A percentile compares a stretch with the other conserved stretches of the same genome.
Evolutionary conservation across 129 eudicot genomes (phyloP).

Genomic region (Artemisia tridentata): DNA sequence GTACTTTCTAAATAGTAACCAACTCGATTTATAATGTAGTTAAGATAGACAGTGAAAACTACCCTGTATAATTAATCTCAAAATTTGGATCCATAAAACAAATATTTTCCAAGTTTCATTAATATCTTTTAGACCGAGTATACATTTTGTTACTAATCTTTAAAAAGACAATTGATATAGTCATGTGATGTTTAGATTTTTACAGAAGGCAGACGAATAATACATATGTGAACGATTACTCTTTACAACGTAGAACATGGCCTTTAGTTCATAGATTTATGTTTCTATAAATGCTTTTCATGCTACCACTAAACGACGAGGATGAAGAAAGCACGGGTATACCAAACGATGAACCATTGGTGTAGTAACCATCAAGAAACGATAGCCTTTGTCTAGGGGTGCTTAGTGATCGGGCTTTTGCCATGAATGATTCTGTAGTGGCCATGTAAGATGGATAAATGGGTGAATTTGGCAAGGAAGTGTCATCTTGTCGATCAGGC

Average conservation of each 20-base stretch:
- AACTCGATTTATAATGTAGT: background rate
- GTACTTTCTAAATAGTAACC: background rate
- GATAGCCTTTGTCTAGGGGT: conserved; percentile 71
- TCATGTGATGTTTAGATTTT: background rate
- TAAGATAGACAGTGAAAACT: background rate
- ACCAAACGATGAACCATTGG: conserved; percentile 47
- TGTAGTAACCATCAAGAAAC: conserved; percentile 43
- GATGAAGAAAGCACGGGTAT: conserved; percentile 51
- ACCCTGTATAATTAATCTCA: background rate
- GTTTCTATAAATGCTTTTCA: conserved; percentile 40
- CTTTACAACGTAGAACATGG: background rate
- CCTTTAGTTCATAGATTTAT: conserved; percentile 23
- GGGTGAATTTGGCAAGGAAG: conserved; percentile 50
- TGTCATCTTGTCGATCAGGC: conserved; percentile 42
- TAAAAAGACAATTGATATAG: background rate
- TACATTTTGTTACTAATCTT: background rate
- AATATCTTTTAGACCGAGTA: background rate
- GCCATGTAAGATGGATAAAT: conserved; percentile 82
- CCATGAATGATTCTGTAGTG: conserved; percentile 85
- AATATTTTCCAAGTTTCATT: background rate
- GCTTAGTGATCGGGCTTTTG: conserved; percentile 72
- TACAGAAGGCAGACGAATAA: background rate
- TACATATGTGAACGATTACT: background rate
- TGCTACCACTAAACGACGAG: conserved; percentile 56
- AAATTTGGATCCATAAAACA: conserved; percentile 9